Percentiles rank a stretch among this genome's conserved stretches.
These are phyloP conservation scores for Ophiosphaerella korrae DNA, from an alignment of 2,329 filamentous ascomycete species.

Conservation along the genomic window DNA sequence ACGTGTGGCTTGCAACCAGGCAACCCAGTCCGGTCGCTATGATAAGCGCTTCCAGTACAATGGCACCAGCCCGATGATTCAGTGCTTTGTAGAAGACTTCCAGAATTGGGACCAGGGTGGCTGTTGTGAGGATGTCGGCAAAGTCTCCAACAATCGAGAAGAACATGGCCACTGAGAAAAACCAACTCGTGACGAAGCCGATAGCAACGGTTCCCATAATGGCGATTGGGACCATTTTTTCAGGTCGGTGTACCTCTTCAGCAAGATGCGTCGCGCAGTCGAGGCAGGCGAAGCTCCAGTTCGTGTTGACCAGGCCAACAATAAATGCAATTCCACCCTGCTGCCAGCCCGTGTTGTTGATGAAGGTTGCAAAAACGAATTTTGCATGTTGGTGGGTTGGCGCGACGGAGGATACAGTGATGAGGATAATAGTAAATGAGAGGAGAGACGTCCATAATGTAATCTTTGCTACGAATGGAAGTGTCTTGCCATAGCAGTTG, in stretches of 20 bases:
- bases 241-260: slow-evolving; percentile 56
- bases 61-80: slow-evolving; percentile 51
- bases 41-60: slow-evolving; percentile 54
- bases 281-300: slow-evolving; percentile 58
- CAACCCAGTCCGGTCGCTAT: slow-evolving; percentile 56
- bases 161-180: slow-evolving; percentile 56
- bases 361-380: slow-evolving; percentile 59
- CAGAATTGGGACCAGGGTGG: slow-evolving; percentile 55
- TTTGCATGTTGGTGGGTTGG: slow-evolving; percentile 52
- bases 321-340: slow-evolving; percentile 57
- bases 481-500: slow-evolving; percentile 51
- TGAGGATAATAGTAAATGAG: slow-evolving; percentile 56
- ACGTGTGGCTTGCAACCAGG: slow-evolving; percentile 55
- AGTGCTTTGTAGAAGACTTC: slow-evolving; percentile 55
- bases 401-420: slow-evolving; percentile 54
- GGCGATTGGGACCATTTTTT: slow-evolving; percentile 56
- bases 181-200: slow-evolving; percentile 56
- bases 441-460: slow-evolving; percentile 55
- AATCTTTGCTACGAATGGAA: slow-evolving; percentile 48
- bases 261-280: slow-evolving; percentile 58
- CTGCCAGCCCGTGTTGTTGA: slow-evolving; percentile 58
- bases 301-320: slow-evolving; percentile 57
- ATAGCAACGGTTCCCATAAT: slow-evolving; percentile 57
- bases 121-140: slow-evolving; percentile 44
- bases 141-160: slow-evolving; percentile 57